Base-by-base conservation (phyloP, 768 basidiomycete species). In the Russula earlei region DNA sequence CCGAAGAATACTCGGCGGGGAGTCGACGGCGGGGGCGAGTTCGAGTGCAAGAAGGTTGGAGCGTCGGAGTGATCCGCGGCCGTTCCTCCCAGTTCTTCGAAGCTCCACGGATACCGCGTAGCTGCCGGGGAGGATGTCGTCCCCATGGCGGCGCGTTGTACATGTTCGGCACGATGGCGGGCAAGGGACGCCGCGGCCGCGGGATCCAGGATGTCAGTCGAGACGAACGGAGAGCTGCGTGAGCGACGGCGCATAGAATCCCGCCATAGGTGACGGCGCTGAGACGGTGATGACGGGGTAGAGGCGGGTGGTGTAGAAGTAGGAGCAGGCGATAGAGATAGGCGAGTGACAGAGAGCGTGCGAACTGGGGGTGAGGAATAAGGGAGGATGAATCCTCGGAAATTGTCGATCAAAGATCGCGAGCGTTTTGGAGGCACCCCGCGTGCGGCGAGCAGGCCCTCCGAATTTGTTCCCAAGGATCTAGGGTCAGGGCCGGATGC, bases 341-440 rank as follows among this genome's bases (percentile, higher is more conserved):
- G 54, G 19, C 59, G 59, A 43, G 59, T 45, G 42, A 60, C 47
- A 9, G 61, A 60, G 15, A 50, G 49, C 38, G 61, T 53, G 54
- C 61, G 61, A 34, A 52, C 52, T 5, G 61, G 61, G 17, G 61
- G 55, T n/a, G 34, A 19, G 20, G 54, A 46, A 40, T 42, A 29
- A 6, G 59, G 47, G 17, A 45, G 43, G 62, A 87, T 84, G 50
- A 87, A 71, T 19, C 74, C 79, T 62, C 75, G 78, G 54, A 86
- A 79, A 61, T 81, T 83, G 60, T 77, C 80, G 45, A 82, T 77
- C 68, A 87, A 74, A 14, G 80, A 82, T 25, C 76, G 71, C 48
- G 74, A 69, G 40, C 76, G 71, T 75, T 76, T 24, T 59, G 62
- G 47, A 53, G 68, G 44, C 61, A 61, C n/a, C 29, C 31, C 46